Percentiles rank a stretch among this genome's conserved stretches.
These are phyloP conservation scores for Rhizophora mangle DNA, from an alignment of 345 rosid species.

Conservation along the genomic window DNA sequence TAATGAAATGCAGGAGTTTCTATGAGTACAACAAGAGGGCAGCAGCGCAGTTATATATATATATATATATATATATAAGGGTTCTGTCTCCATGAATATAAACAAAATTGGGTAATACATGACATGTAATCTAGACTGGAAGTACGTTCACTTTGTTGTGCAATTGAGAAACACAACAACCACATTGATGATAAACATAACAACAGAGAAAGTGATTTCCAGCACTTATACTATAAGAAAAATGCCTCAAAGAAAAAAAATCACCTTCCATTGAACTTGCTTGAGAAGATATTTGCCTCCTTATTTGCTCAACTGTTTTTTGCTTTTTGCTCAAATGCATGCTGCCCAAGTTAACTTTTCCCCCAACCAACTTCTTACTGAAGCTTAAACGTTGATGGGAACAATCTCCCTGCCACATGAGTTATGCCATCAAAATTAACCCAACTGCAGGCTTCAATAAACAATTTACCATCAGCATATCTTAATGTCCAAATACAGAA, in stretches of 20 bases:
- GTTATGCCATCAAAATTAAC: constrained; percentile 15
- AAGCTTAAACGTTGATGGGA: constrained; percentile 30
- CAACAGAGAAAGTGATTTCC: not conserved
- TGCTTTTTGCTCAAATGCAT: constrained; percentile 37
- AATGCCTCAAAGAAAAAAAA: constrained; percentile 8
- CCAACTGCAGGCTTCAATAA: constrained; percentile 1
- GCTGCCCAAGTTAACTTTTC: constrained; percentile 16
- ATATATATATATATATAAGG: not conserved
- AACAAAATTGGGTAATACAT: not conserved
- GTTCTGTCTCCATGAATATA: not conserved
- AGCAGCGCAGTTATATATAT: not conserved
- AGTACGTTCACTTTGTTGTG: not conserved
- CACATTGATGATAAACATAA: not conserved
- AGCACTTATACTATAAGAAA: not conserved
- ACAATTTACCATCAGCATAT: not conserved
- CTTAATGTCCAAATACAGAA: not conserved
- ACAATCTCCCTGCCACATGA: constrained; percentile 27
- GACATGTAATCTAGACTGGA: not conserved
- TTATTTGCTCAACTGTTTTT: constrained; percentile 34
- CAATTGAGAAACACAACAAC: not conserved
- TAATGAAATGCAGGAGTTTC: not conserved
- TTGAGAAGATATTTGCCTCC: constrained; percentile 59
- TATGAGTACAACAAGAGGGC: too few species aligned
- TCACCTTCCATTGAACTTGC: constrained; percentile 51
- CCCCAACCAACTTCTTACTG: constrained; percentile 27